Evolutionary conservation across 805 yeast genomes (phyloP), one percentile per base, ranked within the genome.

Genomic region (Candida ulmi): DNA sequence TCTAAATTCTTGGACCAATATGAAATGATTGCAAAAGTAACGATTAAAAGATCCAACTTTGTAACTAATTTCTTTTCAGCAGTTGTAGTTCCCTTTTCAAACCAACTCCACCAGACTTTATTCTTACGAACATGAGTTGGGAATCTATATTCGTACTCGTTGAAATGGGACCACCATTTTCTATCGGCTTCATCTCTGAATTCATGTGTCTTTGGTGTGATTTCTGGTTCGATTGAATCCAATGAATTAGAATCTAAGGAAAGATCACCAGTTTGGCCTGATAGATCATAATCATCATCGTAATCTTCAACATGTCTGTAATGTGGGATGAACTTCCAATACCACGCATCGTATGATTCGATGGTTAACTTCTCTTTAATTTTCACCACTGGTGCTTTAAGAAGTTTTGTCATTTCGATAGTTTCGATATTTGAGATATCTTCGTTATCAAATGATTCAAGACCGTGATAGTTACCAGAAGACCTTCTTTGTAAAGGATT

Each of bases 41-140:
- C 65, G 36, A 80, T 56, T 33, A 76, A 52, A 12, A 74, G 44
- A 49, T 78, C 84, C 17, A 78, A 51, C 48, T 78, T 78, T 37
- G 62, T 39, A 16, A 75, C 48, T 31, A 75, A 55, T 38, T 60
- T 61, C 40, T 68, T 67, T 36, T 63, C 68, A 1, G 60, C 72
- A 43, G 66, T 55, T 1, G 82, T 61, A 29, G 71, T 74, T 36
- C 61, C 66, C 19, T 69, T 69, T 33, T 69, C 68, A 46, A 69
- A 77, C 83, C 83, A 78, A 27, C 70, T 62, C 55, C 63, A 76
- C 77, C 79, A 76, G n/a, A n/a, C n/a, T n/a, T 40, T 65, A 64
- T 37, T 65, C 60, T 23, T 60, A 61, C 1, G 51, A 35, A 11
- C 59, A 46, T 25, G 55, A 55, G 3, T 53, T 44, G 68, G 66